A percentile compares a stretch with the other conserved stretches of the same genome.
These are phyloP conservation scores for Sicyos edulis DNA, from an alignment of 306 rosid species.

Conservation along the genomic window DNA sequence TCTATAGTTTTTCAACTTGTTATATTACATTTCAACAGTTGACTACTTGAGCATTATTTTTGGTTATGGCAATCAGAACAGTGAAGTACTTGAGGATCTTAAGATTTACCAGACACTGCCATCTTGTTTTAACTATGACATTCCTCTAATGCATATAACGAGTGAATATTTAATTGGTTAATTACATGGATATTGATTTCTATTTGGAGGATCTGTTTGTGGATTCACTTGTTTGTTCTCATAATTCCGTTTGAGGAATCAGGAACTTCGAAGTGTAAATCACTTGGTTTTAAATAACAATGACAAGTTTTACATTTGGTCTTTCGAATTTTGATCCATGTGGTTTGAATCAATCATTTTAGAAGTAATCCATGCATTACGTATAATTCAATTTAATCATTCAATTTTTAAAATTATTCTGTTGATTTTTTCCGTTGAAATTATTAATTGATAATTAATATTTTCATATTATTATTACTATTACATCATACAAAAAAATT, in stretches of 20 bases:
- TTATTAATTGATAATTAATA: not conserved
- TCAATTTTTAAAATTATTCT: not conserved
- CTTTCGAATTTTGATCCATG: not conserved
- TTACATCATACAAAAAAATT: not conserved
- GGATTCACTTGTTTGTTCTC: not conserved
- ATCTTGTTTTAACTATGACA: constrained; percentile 1
- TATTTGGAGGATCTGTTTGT: constrained; percentile 10
- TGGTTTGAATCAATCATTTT: not conserved
- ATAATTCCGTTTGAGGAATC: not conserved
- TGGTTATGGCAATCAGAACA: too few species aligned
- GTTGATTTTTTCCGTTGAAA: not conserved
- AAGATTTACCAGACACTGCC: too few species aligned
- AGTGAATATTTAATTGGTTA: not conserved
- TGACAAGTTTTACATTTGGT: not conserved
- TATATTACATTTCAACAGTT: too few species aligned
- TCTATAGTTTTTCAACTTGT: not conserved
- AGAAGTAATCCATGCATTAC: not conserved
- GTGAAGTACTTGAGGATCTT: too few species aligned
- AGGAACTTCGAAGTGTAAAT: not conserved
- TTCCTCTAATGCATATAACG: not conserved
- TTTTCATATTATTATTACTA: not conserved
- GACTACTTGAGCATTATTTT: not conserved
- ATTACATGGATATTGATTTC: not conserved
- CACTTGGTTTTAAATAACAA: not conserved
- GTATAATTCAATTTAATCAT: not conserved